Conservation (phyloP, 2,329 filamentous ascomycete genomes). For the Monosporascus sp. region DNA sequence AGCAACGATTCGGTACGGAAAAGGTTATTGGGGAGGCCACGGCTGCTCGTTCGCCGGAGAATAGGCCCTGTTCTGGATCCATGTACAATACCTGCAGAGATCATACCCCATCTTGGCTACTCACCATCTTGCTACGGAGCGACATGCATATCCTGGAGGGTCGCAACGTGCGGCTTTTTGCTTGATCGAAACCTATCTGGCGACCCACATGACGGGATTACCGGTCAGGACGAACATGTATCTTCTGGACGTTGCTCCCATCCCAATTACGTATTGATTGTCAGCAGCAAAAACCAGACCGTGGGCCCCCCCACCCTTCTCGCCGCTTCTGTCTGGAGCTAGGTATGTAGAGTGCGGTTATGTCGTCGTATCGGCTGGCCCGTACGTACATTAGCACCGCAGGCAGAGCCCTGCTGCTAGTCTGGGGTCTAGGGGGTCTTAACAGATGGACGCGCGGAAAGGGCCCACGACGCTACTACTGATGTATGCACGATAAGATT, state of each 20-base stretch:
- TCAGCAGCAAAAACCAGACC: constrained; percentile 6
- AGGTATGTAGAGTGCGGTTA: constrained; percentile 29
- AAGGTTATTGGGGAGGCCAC: neutral
- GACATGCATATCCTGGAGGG: constrained; percentile 9
- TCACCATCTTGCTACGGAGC: constrained; percentile 8
- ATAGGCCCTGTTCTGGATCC: too few relatives aligned
- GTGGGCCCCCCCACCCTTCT: neutral
- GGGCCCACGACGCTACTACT: neutral
- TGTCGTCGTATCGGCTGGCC: constrained; percentile 5
- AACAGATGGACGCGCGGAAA: neutral
- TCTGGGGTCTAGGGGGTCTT: neutral
- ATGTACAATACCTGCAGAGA: too few relatives aligned
- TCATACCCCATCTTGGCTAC: neutral
- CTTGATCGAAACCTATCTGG: constrained; percentile 19
- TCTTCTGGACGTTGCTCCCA: constrained; percentile 7
- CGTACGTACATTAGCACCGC: constrained; percentile 1
- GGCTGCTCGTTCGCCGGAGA: neutral
- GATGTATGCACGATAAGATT: neutral
- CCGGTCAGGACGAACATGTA: constrained; percentile 7
- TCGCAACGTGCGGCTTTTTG: constrained; percentile 21
- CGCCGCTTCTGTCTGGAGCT: constrained; percentile 20
- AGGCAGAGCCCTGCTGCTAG: neutral
- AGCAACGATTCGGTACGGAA: neutral
- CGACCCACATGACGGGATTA: constrained; percentile 10
- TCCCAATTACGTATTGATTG: constrained; percentile 7